Evolutionary conservation across 2,329 filamentous ascomycete species (phyloP).

Genomic region (Mycosphaerella sp.): DNA sequence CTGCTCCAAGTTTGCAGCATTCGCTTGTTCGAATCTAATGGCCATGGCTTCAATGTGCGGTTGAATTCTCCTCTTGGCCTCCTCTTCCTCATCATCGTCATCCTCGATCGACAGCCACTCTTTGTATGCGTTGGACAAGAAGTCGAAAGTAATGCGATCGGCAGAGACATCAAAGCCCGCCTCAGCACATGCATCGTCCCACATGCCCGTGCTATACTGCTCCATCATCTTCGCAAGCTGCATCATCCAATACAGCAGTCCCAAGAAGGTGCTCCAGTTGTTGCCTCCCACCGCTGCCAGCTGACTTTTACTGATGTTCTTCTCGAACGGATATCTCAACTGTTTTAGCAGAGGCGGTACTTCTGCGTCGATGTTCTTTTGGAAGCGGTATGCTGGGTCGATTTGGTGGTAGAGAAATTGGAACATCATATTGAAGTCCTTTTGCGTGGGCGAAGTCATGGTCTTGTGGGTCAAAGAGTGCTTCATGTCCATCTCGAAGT

Average conservation of each 20-base stretch:
- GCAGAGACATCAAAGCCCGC: slow-evolving; percentile 80
- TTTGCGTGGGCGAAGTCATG: slow-evolving; percentile 90
- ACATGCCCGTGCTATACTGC: slow-evolving; percentile 67
- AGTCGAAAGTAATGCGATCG: slow-evolving; percentile 91
- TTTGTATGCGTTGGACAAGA: slow-evolving; percentile 80
- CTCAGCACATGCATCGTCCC: slow-evolving; percentile 85
- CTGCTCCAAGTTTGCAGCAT: slow-evolving; percentile 77
- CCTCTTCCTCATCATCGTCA: slow-evolving; percentile 76
- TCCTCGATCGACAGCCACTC: slow-evolving; percentile 83
- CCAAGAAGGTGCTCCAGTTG: slow-evolving; percentile 94
- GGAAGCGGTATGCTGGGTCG: slow-evolving; percentile 86
- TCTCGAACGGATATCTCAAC: slow-evolving; percentile 88
- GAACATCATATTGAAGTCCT: slow-evolving; percentile 97
- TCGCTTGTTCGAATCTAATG: slow-evolving; percentile 74
- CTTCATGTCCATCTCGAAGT: slow-evolving; percentile 98
- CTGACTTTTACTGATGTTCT: slow-evolving; percentile 93
- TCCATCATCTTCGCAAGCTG: slow-evolving; percentile 93
- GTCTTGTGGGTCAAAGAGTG: slow-evolving; percentile 86
- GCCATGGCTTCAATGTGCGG: slow-evolving; percentile 88
- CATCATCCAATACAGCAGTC: slow-evolving; percentile 98
- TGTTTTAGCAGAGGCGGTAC: slow-evolving; percentile 90
- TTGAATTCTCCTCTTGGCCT: slow-evolving; percentile 67
- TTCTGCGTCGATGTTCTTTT: slow-evolving; percentile 92
- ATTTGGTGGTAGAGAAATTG: slow-evolving; percentile 97
- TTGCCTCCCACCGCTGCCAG: slow-evolving; percentile 91